Evolutionary conservation across 208 protist species (phyloP), one percentile per base, ranked within the genome.

Genomic region (Acanthamoeba triangularis): DNA sequence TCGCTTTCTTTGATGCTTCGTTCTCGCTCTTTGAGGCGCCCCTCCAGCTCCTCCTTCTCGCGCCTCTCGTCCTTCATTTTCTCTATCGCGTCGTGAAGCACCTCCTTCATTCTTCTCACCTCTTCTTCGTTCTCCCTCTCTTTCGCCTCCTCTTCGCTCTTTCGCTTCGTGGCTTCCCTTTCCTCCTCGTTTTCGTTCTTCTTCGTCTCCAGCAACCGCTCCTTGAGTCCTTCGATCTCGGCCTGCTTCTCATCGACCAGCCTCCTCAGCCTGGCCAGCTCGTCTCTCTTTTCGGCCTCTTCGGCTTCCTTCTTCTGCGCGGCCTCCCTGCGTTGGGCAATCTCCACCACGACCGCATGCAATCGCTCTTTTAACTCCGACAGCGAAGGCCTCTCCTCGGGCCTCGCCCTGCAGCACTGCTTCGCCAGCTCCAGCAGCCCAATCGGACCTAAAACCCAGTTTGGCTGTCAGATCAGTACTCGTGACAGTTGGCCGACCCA

Each of bases 341-440:
- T 11, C 33, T 78, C 69, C 8, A 5, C 69, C 6, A 78, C 69
- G n/a, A 78, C 35, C 18, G 3, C 33, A 16, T 33, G 35, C 3
- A 78, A n/a, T 3, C 35, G 69, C 16, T 37, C 5, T 3, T 23
- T 78, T 7, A 37, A 2, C n/a, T 78, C 8, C 11, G 69, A n/a
- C 20, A 78, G 69, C 13, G n/a, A 18, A 3, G 69, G 69, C 3
- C 69, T n/a, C 33, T 78, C 69, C 18, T 78, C 69, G 33, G n/a
- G 69, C 69, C 35, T 11, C 28, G 69, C 16, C 3, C 69, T 7
- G n/a, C 69, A 78, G 35, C 69, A 78, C 33, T 44, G 69, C 69
- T 78, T 78, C 18, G 69, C 69, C 69, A 78, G 35, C 33, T 78
- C 69, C 69, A 78, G 8, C 69, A 78, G 35, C 69, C 13, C 33